A percentile compares a stretch with the other conserved stretches of the same genome.
Evolutionary conservation across 768 basidiomycete species (phyloP).

Genomic region (Tubosaeta sp.): DNA sequence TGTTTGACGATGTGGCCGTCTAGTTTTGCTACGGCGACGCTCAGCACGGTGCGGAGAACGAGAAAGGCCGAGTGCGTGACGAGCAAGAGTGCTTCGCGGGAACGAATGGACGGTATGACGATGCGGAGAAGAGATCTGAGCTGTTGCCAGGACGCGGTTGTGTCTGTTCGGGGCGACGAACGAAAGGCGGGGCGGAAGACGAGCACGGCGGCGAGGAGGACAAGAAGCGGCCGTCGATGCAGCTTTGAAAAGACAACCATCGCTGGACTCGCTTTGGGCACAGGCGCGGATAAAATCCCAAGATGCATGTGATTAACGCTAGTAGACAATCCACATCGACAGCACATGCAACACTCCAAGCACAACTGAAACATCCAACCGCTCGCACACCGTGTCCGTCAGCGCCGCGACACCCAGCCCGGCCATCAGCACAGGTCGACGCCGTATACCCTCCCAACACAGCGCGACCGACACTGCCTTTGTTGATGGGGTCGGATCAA

Average conservation of each 20-base stretch:
- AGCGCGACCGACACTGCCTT: constrained; percentile 25
- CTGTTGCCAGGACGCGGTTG: constrained; percentile 63
- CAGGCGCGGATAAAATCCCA: not conserved
- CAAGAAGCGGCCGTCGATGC: constrained; percentile 30
- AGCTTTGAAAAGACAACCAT: constrained; percentile 19
- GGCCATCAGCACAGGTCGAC: constrained; percentile 23
- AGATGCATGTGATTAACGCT: constrained; percentile 15
- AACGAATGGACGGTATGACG: constrained; percentile 56
- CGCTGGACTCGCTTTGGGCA: not conserved
- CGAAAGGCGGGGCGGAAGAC: constrained; percentile 46
- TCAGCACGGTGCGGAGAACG: constrained; percentile 79
- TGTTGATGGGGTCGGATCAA: not conserved
- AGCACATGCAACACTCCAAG: constrained; percentile 40
- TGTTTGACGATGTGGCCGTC: constrained; percentile 90
- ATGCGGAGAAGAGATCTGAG: constrained; percentile 71
- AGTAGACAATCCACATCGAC: constrained; percentile 16
- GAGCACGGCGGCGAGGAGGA: constrained; percentile 45
- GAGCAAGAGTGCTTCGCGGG: constrained; percentile 72
- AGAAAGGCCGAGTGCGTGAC: constrained; percentile 81
- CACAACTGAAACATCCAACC: constrained; percentile 32
- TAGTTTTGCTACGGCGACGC: constrained; percentile 80
- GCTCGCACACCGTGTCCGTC: constrained; percentile 44
- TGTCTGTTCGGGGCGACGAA: constrained; percentile 29
- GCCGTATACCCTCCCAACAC: constrained; percentile 20
- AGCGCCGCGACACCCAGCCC: constrained; percentile 36